These are phyloP conservation scores for Lanmaoa pseudosensibilis DNA, from an alignment of 768 basidiomycete species.

Conservation along the genomic window DNA sequence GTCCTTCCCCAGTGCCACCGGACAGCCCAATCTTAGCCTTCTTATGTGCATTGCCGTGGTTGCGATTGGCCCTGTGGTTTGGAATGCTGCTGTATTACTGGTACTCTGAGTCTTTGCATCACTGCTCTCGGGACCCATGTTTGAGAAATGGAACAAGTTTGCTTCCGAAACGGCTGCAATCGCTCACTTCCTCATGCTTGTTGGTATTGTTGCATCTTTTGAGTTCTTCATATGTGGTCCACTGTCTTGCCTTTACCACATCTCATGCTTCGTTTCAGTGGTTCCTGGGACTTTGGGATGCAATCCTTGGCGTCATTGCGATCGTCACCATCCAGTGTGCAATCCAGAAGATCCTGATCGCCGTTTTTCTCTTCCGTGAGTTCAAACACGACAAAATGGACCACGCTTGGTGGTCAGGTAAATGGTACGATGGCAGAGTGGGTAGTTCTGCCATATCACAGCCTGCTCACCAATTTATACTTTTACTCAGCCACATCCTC, in stretches of 20 bases:
- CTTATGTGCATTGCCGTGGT: constrained; percentile 88
- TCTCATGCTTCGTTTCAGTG: constrained; percentile 50
- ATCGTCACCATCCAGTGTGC: constrained; percentile 89
- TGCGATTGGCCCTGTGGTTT: constrained; percentile 89
- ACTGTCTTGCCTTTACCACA: constrained; percentile 33
- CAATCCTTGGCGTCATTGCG: constrained; percentile 88
- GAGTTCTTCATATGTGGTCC: constrained; percentile 83
- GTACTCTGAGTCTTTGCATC: constrained; percentile 87
- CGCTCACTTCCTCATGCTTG: constrained; percentile 78
- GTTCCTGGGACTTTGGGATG: constrained; percentile 96
- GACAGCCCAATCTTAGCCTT: constrained; percentile 72
- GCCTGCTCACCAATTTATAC: constrained; percentile 95
- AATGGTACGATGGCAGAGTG: constrained; percentile 94
- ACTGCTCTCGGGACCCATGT: constrained; percentile 89
- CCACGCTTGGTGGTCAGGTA: constrained; percentile 98
- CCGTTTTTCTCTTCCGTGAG: constrained; percentile 93
- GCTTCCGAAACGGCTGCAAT: constrained; percentile 92
- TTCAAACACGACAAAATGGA: constrained; percentile 99
- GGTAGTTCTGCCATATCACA: constrained; percentile 92
- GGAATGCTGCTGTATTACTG: constrained; percentile 89
- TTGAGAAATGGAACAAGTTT: constrained; percentile 82
- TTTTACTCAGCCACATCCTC: constrained; percentile 81
- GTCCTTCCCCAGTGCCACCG: constrained; percentile 71
- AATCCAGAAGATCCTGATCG: constrained; percentile 91
- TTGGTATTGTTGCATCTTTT: constrained; percentile 88